Evolutionary conservation across 805 yeast genomes (phyloP), one percentile per base, ranked within the genome.

Genomic region (Kurtzmaniella fragi): DNA sequence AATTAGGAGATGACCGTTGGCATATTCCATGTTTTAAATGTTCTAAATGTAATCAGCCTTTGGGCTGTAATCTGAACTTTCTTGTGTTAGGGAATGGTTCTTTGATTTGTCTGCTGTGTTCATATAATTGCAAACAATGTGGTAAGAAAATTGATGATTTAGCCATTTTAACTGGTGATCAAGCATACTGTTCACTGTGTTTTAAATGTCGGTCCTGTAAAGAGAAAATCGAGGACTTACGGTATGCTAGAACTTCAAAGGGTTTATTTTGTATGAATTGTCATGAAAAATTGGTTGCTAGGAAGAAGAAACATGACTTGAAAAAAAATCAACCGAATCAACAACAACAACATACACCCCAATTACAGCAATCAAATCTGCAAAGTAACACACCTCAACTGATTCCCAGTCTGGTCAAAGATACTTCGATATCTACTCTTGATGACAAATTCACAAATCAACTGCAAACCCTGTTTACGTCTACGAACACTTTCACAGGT

Each of bases 1-100:
- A 91, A 57, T 69, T 91, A 36, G 96, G 96, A 17, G 95, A 84
- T 36, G 91, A 88, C 56, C 78, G 96, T 47, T 93, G 99, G 99
- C 99, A 93, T 59, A 84, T 88, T 41, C 76, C 84, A 45, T 93
- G 99, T 62, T 93, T 93, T 63, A 73, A 80, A 34, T 93, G 99
- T 62, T 84, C 95, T 39, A 83, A 83, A 49, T 93, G 99, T 61
- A 70, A 75, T 28, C 74, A 78, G 49, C 75, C 81, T 28, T 66
- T 93, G 40, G 95, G 95, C 17, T 85, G 95, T 45, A 84, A 88
- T 52, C 82, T 95, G 17, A 90, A 90, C 59, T 87, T 93, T 59
- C 67, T 93, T 38, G 97, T 91, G 1, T 68, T 93, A 34, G 98
- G 97, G 2, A 88, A 93, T 42, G 98, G 99, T 23, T 82, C 85